phyloP scores from a whole-genome alignment of 1,284 basidiomycete genomes.

The Coniferiporia weirii region DNA sequence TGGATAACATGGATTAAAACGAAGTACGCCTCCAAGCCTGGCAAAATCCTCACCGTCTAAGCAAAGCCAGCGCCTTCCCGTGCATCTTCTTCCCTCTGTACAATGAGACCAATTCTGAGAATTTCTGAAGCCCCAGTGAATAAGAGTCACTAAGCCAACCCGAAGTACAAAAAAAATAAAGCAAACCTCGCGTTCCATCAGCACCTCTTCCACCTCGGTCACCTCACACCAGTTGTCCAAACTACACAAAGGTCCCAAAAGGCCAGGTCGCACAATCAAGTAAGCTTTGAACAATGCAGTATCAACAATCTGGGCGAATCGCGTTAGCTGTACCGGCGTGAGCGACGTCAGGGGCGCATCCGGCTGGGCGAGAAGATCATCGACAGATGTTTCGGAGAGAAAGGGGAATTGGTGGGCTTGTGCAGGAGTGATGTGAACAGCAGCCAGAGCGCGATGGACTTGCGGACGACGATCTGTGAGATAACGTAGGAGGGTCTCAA shows the following conservation, averaged over 20 bases:
- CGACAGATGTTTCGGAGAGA: slow-evolving; percentile 61
- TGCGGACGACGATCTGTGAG: slow-evolving; percentile 85
- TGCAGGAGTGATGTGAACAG: slow-evolving; percentile 65
- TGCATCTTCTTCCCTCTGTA: slow-evolving; percentile 98
- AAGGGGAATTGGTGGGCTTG: slow-evolving; percentile 57
- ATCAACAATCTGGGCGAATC: slow-evolving; percentile 91
- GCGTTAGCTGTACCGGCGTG: slow-evolving; percentile 74
- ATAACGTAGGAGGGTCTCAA: slow-evolving; percentile 67
- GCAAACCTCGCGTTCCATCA: slow-evolving; percentile 74
- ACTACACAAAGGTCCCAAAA: slow-evolving; percentile 86
- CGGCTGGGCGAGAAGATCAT: slow-evolving; percentile 74
- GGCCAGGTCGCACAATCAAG: slow-evolving; percentile 73
- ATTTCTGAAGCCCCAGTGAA: slow-evolving; percentile 59
- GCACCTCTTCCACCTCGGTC: slow-evolving; percentile 85
- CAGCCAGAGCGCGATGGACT: slow-evolving; percentile 67
- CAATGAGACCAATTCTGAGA: slow-evolving; percentile 83
- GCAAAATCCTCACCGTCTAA: slow-evolving; percentile 60
- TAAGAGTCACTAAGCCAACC: slow-evolving; percentile 10
- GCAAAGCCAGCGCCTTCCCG: slow-evolving; percentile 75
- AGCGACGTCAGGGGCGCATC: slow-evolving; percentile 64
- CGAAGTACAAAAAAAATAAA: not conserved
- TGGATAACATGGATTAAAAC: not conserved
- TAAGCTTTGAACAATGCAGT: slow-evolving; percentile 96
- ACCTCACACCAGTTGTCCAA: slow-evolving; percentile 98
- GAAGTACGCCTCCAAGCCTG: slow-evolving; percentile 1